Evolutionary conservation across 2,329 filamentous ascomycete genomes (phyloP).

Genomic region (Acephala macrosclerotiorum): DNA sequence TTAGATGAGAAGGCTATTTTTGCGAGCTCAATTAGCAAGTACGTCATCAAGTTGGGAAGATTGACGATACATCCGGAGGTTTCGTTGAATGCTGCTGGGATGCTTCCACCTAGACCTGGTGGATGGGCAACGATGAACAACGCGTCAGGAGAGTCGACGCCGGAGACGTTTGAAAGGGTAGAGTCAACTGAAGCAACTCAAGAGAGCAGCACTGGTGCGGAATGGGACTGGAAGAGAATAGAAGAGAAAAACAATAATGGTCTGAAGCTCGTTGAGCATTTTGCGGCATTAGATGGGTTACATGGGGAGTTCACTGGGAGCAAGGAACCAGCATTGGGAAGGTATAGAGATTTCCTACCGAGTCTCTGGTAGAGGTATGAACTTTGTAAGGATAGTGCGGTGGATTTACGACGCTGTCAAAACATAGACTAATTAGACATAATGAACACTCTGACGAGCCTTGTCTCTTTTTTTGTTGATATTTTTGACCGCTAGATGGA

Average conservation of each 20-base stretch:
- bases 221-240: constrained; percentile 65
- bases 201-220: constrained; percentile 22
- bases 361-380: constrained; percentile 27
- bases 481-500: too few species aligned
- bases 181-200: constrained; percentile 15
- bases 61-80: constrained; percentile 85
- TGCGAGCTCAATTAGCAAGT: constrained; percentile 78
- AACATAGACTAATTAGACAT: constrained; percentile 4
- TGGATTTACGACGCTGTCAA: background rate
- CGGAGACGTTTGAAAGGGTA: constrained; percentile 28
- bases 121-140: constrained; percentile 60
- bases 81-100: constrained; percentile 72
- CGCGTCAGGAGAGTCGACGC: constrained; percentile 36
- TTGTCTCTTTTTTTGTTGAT: background rate
- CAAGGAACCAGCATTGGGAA: constrained; percentile 41
- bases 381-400: background rate
- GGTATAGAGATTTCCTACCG: constrained; percentile 40
- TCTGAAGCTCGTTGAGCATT: constrained; percentile 61
- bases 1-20: constrained; percentile 69
- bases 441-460: background rate
- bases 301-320: constrained; percentile 47
- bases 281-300: constrained; percentile 63
- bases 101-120: constrained; percentile 77
- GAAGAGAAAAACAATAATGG: constrained; percentile 63
- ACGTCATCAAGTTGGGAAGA: constrained; percentile 82